Evolutionary conservation across 169 alveolate genomes (phyloP).

Genomic region (Neospora caninum): DNA sequence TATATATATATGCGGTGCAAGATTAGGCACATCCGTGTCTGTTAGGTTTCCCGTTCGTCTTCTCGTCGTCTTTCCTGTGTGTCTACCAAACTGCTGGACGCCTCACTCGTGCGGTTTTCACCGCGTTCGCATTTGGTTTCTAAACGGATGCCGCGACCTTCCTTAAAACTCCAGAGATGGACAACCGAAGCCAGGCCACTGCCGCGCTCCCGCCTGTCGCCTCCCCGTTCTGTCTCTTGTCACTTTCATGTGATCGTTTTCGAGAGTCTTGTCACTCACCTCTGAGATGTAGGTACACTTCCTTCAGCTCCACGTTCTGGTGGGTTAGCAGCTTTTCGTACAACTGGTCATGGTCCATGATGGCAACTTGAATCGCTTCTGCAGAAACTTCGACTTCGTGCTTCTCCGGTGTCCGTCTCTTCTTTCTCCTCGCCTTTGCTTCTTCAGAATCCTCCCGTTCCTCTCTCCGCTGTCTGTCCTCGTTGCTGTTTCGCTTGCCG

Average conservation of each 20-base stretch:
- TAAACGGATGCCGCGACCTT: too few species aligned
- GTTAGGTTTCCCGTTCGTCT: too few species aligned
- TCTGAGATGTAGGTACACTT: not conserved
- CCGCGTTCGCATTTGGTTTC: too few species aligned
- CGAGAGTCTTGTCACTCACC: not conserved
- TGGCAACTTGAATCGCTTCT: not conserved
- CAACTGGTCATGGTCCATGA: not conserved
- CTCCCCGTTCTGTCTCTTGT: too few species aligned
- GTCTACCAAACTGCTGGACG: too few species aligned
- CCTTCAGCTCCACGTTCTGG: not conserved
- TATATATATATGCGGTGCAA: not conserved
- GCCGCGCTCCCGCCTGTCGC: too few species aligned
- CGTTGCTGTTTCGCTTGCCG: not conserved
- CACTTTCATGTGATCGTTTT: too few species aligned
- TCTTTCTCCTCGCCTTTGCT: not conserved
- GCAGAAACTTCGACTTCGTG: not conserved
- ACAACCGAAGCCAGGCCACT: too few species aligned
- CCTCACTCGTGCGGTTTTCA: too few species aligned
- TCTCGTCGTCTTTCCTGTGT: too few species aligned
- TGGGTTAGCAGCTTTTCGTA: conserved; percentile 2
- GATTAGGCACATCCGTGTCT: not conserved
- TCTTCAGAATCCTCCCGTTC: not conserved
- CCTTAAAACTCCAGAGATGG: too few species aligned
- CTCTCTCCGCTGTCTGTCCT: not conserved
- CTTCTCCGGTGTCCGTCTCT: not conserved